Base-by-base conservation (phyloP, 805 yeast species). In the Hanseniaspora hatyaiensis region DNA sequence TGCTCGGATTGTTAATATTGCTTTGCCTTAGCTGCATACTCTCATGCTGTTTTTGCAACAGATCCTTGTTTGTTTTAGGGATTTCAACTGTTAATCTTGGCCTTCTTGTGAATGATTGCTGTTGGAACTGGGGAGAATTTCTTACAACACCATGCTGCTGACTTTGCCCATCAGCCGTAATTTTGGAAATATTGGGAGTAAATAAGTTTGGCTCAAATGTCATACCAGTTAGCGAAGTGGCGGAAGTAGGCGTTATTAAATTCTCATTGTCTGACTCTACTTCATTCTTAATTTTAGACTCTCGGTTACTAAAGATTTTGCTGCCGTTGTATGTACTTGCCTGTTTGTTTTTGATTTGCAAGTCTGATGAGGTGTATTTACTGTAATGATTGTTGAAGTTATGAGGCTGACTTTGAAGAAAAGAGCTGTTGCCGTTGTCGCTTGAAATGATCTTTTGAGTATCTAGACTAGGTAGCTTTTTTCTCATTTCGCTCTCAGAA, bases 121-220 rank as follows among this genome's bases (percentile, higher is more conserved):
- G 64, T 59, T 26, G 61, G 55, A 45, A 54, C 55, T 50, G 50
- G 60, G 51, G 42, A n/a, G 42, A 36, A 8, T 24, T 28, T 13
- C 38, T 46, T 2, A 26, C 18, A 24, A 30, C 5, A 6, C 53
- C 37, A 51, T 58, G 66, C 41, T 60, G 50, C 9, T 37, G 24
- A 12, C 31, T 26, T 12, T 37, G 40, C 9, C 23, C 26, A 5
- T 37, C 40, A 6, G 16, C 3, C 8, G 22, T 19, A 26, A 44
- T 6, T 20, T 38, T 24, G 3, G 48, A 44, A 12, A 44, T 8
- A 9, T 15, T 44, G 3, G 67, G 67, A 2, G 67, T 62, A 3
- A 65, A 65, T 20, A 62, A 51, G 42, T 63, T 62, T 6, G 58
- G 63, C 29, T 59, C 61, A 39, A 57, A 54, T 1, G 62, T 58